Evolutionary conservation across 495 filamentous ascomycete species (phyloP), one percentile per base, ranked within the genome.

Genomic region (Bacidia rubella): DNA sequence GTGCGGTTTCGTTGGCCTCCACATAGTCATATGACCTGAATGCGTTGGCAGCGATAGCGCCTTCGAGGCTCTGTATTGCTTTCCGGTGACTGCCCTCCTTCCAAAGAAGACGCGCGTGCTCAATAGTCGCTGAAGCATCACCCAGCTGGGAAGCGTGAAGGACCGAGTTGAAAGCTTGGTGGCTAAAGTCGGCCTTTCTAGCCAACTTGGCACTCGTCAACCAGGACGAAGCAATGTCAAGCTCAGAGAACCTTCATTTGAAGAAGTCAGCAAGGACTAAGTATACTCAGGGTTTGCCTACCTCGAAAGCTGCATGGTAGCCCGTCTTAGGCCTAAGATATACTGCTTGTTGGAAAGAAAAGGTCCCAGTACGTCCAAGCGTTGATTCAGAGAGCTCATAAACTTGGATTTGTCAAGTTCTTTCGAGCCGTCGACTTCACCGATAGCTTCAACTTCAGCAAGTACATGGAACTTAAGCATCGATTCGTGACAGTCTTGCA

Each of bases 291-390:
- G 46, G 38, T 67, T 65, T 58, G 64, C 74, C 53, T 71, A 82
- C 81, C 67, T 64, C 56, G 77, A 77, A 54, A 87, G 58, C 55
- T 87, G 77, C 87, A 96, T 95, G 1, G 81, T 78, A 27, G 89
- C 90, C 53, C 90, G 75, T 49, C 89, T 75, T 20, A 97, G 72
- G 1, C 89, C 84, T n/a, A 99, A 75, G 23, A 99, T 66, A 60
- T 95, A 95, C 64, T 97, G 90, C 64, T 97, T 96, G 62, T 97
- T 87, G 40, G 82, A 77, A 23, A 85, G 77, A 60, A 87, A 95
- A 2, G 87, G 82, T 2, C 92, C 92, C 10, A 99, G 66, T 10
- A 90, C 75, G 61, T 90, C 83, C 45, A 97, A 68, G 9, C 93
- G 83, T 38, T 82, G 76, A 58, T 82, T 75, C 12, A 96, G 68